phyloP scores from a whole-genome alignment of 23 red algal species.

The Chondrus crispus region DNA sequence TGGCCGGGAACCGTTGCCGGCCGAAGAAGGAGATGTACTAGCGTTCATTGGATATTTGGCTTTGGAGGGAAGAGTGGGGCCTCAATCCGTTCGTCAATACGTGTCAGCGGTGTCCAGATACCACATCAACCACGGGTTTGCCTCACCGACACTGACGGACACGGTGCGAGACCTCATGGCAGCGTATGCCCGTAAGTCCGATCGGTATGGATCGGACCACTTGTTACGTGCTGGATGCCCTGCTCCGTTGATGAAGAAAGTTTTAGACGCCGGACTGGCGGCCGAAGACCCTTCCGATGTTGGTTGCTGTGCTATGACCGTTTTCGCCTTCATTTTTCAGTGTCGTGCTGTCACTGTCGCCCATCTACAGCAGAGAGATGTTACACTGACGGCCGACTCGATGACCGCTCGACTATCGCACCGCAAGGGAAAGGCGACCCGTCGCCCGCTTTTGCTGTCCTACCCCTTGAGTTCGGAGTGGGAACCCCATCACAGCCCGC shows the following conservation, averaged over 20 bases:
- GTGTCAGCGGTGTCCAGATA: not conserved
- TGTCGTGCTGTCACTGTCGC: not conserved
- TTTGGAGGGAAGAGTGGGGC: not conserved
- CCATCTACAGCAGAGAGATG: not conserved
- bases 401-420: not conserved
- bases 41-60: not conserved
- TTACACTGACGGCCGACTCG: not conserved
- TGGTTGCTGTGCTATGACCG: not conserved
- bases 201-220: not conserved
- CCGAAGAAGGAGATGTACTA: not conserved
- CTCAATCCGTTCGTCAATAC: not conserved
- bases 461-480: not conserved
- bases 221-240: not conserved
- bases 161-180: not conserved
- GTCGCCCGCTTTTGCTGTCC: not conserved
- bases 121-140: not conserved
- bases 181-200: not conserved
- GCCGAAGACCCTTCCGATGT: not conserved
- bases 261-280: not conserved
- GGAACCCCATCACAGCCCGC: not conserved
- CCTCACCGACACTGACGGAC: not conserved
- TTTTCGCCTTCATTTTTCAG: slow-evolving; percentile 15
- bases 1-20: not conserved
- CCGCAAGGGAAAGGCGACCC: not conserved
- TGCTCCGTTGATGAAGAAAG: not conserved